Evolutionary conservation across 1,139 yeast genomes (phyloP), one percentile per base, ranked within the genome.

Genomic region (Candida tetrigidarum): DNA sequence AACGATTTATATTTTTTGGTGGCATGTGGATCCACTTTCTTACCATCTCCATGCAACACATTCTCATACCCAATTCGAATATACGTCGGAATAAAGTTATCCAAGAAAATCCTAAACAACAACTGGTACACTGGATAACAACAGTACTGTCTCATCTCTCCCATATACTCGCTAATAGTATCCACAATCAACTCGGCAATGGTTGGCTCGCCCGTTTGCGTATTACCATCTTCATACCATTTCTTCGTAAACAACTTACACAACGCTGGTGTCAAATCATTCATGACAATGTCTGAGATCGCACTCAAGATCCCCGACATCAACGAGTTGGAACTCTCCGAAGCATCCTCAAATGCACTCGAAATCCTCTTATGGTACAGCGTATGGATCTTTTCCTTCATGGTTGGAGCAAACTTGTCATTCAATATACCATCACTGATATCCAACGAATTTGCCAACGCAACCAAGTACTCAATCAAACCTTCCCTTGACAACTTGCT

Each of bases 391-490:
- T 84, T 75, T 2, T 78, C 80, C 25, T 81, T 75, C 60, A 86
- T 84, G 45, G 77, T 80, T 12, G 83, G 81, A 19, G 86, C 74
- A 44, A 90, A 83, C 36, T 86, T 87, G 49, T 88, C 96, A 25
- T 87, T 82, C 50, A 87, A 80, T 51, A 87, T 84, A 19, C 93
- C 96, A 16, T 92, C 87, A 54, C 87, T 83, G 66, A 90, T 86
- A 62, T 90, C 97, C 63, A 87, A 95, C 49, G 79, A 71, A 50
- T 91, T 91, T 2, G 95, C 95, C 28, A 89, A 74, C 0, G 97
- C 96, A 23, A 88, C 79, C 46, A 88, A 69, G 62, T 91, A 91
- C 58, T 91, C 97, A 35, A 86, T 74, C 38, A 90, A 70, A 2
- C 97, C 96, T 26, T 88, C 92, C 32, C 84, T 83, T 1, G 89